Evolutionary conservation across 1,139 yeast genomes (phyloP).

Genomic region (Debaryomyces sp.): DNA sequence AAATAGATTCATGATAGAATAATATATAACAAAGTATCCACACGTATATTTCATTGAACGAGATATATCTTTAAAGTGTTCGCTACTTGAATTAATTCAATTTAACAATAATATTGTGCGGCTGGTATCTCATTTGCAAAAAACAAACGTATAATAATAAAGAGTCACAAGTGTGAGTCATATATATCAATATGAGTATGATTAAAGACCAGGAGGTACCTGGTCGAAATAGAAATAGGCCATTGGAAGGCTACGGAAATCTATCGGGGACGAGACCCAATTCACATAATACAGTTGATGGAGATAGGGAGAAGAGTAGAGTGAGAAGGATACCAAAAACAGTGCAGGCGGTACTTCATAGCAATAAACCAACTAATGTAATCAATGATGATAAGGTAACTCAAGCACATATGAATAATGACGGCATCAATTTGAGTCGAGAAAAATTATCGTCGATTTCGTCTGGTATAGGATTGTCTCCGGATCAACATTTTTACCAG

Average conservation of each 20-base stretch:
- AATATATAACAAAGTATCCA: conserved; percentile 8
- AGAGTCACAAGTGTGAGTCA: not conserved
- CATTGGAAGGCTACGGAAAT: not conserved
- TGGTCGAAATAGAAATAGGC: not conserved
- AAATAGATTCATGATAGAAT: conserved; percentile 1
- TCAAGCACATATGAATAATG: not conserved
- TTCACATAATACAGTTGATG: not conserved
- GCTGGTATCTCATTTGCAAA: not conserved
- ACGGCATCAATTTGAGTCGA: not conserved
- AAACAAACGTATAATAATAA: not conserved
- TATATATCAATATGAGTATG: not conserved
- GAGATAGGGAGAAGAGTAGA: not conserved
- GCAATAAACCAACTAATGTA: not conserved
- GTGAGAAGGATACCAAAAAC: not conserved
- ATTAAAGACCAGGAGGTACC: not conserved
- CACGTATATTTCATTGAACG: not conserved
- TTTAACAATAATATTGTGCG: not conserved
- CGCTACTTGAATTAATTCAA: not conserved
- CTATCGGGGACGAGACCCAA: not conserved
- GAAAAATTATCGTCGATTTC: not conserved
- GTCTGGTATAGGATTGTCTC: not conserved
- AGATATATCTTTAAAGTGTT: not conserved
- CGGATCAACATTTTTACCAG: not conserved
- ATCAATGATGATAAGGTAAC: not conserved
- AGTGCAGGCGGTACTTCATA: not conserved